phyloP scores from a whole-genome alignment of 1,139 yeast species.

The Candida pseudoviswanathii region DNA sequence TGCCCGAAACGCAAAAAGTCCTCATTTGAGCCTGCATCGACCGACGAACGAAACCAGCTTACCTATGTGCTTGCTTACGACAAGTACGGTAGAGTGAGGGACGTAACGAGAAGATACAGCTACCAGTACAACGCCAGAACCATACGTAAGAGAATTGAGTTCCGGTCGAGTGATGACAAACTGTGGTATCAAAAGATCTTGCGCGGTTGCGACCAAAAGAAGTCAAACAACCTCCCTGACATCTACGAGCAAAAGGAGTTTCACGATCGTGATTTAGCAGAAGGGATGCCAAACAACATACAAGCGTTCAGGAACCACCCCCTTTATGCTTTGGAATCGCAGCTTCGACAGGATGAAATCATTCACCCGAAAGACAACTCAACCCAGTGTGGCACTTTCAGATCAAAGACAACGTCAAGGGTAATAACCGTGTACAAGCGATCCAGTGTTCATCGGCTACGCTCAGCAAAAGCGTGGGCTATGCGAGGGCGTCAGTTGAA shows the following conservation, averaged over 20 bases:
- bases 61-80: constrained; percentile 81
- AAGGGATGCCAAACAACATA: constrained; percentile 85
- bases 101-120: constrained; percentile 84
- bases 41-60: constrained; percentile 60
- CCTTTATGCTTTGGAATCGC: constrained; percentile 76
- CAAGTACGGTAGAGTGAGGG: constrained; percentile 63
- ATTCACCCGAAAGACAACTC: constrained; percentile 63
- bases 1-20: constrained; percentile 61
- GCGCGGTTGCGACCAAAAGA: constrained; percentile 30
- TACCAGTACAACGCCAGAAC: constrained; percentile 72
- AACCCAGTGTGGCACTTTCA: constrained; percentile 66
- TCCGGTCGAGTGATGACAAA: constrained; percentile 56
- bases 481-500: constrained; percentile 75
- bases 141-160: constrained; percentile 65
- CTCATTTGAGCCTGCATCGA: constrained; percentile 73
- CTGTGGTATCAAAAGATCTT: constrained; percentile 63
- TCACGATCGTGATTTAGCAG: constrained; percentile 62
- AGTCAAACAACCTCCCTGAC: constrained; percentile 51
- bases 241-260: constrained; percentile 73
- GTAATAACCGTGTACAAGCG: constrained; percentile 66
- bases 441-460: constrained; percentile 59
- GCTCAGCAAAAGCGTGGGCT: constrained; percentile 87
- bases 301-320: constrained; percentile 90
- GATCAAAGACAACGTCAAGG: constrained; percentile 40
- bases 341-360: constrained; percentile 70